phyloP scores from a whole-genome alignment of 2,329 filamentous ascomycete genomes.

The Fusarium verrucosum region DNA sequence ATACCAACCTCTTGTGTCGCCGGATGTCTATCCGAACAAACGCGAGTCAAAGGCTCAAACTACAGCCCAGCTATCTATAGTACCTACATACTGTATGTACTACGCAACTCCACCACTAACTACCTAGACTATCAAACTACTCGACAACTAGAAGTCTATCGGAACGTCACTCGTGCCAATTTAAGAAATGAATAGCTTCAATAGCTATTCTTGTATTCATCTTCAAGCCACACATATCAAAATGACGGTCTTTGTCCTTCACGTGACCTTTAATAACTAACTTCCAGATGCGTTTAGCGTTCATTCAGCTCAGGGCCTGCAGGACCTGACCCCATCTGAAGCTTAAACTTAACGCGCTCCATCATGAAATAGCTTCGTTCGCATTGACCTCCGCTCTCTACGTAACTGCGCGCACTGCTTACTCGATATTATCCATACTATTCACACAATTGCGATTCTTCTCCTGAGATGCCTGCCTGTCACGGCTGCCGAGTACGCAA shows the following conservation, averaged over 20 bases:
- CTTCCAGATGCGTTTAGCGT: slow-evolving; percentile 26
- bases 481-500: slow-evolving; percentile 42
- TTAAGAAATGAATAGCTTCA: background rate
- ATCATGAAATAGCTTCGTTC: slow-evolving; percentile 12
- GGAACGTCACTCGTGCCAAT: background rate
- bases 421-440: too few species aligned
- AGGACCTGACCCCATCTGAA: slow-evolving; percentile 3
- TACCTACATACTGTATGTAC: background rate
- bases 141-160: background rate
- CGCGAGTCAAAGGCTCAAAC: slow-evolving; percentile 31
- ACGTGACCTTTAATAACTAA: slow-evolving; percentile 17
- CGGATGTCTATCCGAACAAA: background rate
- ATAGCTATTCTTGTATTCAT: background rate
- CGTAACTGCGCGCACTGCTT: background rate
- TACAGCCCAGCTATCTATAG: slow-evolving; percentile 16
- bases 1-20: too few species aligned
- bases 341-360: slow-evolving; percentile 28
- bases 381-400: slow-evolving; percentile 17
- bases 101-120: slow-evolving; percentile 18
- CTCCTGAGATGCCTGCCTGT: slow-evolving; percentile 33
- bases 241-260: slow-evolving; percentile 2
- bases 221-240: background rate
- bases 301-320: background rate
- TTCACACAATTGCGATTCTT: background rate
- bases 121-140: background rate